Base-by-base conservation (phyloP, 2,329 filamentous ascomycete species). In the Fusarium incarnatum region DNA sequence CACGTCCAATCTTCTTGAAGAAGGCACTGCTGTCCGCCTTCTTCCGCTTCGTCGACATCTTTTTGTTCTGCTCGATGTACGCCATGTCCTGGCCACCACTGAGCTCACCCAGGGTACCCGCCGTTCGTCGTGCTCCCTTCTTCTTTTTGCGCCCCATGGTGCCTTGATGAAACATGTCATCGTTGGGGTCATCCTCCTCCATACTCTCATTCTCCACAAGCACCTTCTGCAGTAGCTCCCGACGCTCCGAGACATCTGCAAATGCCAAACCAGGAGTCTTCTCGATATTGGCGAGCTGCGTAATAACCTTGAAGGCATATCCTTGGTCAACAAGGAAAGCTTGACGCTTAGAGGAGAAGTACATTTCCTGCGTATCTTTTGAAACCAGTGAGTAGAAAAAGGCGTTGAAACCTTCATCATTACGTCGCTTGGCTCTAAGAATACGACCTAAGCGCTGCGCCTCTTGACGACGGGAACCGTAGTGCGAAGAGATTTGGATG, bases 251-350 rank as follows among this genome's bases (percentile, higher is more conserved):
- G 0, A 94, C 87, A 3, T 93, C 93, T 3, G 88, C 88, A 78
- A 97, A 98, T 3, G 91, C 92, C 3, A 99, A 86, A 1, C 90
- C 90, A 0, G 92, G 90, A 56, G 95, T 91, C 63, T 93, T 88
- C 65, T 98, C 93, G 69, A 99, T 94, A 53, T 95, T 96, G 76
- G 94, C 91, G 10, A 99, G 86, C 76, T 97, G 94, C 0, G 96
- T 99, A 78, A 99, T 99, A 67, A 98, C 95, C 79, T 98, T 98
- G 87, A 99, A 99, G 0, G 96, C 95, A 78, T 99, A 99, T 12
- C 96, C 96, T 81, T 99, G 96, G 72, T 99, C 96, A 23, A 99
- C 94, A 2, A 99, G 85, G 83, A 99, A 99, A 2, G 96, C 95
- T 80, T 99, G 96, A 12, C 96, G 89, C 81, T 98, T 98, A 6